phyloP scores from a whole-genome alignment of 2,329 filamentous ascomycete species.

The Fusarium nurragi region DNA sequence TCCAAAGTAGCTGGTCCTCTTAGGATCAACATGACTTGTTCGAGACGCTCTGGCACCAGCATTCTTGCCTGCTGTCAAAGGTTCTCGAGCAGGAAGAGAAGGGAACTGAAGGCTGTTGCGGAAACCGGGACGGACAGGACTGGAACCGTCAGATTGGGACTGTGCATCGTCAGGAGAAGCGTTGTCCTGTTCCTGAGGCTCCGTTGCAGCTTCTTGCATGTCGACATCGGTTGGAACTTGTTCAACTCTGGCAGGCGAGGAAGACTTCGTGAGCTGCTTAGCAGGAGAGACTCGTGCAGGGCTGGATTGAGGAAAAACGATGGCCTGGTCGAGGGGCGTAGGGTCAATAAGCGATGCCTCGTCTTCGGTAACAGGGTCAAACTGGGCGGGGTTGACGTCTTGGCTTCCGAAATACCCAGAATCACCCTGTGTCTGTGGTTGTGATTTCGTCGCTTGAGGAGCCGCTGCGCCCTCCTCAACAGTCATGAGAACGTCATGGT shows the following conservation, averaged over 20 bases:
- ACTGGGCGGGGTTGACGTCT: conserved; percentile 45
- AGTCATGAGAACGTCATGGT: conserved; percentile 21
- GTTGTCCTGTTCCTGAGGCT: conserved; percentile 17
- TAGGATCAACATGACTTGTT: conserved; percentile 79
- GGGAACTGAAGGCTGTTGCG: conserved; percentile 96
- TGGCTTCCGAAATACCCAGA: conserved; percentile 80
- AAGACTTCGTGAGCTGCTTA: conserved; percentile 1
- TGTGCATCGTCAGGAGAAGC: conserved; percentile 56
- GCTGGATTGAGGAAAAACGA: conserved; percentile 33
- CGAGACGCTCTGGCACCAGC: conserved; percentile 77
- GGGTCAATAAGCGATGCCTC: conserved; percentile 34
- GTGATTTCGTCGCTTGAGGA: conserved; percentile 10
- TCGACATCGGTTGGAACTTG: conserved; percentile 1
- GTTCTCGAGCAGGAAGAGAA: conserved; percentile 89
- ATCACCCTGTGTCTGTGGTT: conserved; percentile 54
- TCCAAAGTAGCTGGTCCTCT: conserved; percentile 77
- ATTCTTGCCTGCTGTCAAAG: conserved; percentile 84
- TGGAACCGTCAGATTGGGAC: conserved; percentile 75
- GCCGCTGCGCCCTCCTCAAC: background rate
- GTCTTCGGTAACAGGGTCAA: conserved; percentile 37
- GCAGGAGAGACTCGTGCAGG: conserved; percentile 33
- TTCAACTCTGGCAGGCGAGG: conserved; percentile 50
- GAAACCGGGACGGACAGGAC: conserved; percentile 77
- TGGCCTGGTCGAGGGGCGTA: conserved; percentile 24
- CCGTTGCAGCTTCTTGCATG: conserved; percentile 21